phyloP scores from a whole-genome alignment of 106 monocot genomes.

The Platanthera zijinensis region DNA sequence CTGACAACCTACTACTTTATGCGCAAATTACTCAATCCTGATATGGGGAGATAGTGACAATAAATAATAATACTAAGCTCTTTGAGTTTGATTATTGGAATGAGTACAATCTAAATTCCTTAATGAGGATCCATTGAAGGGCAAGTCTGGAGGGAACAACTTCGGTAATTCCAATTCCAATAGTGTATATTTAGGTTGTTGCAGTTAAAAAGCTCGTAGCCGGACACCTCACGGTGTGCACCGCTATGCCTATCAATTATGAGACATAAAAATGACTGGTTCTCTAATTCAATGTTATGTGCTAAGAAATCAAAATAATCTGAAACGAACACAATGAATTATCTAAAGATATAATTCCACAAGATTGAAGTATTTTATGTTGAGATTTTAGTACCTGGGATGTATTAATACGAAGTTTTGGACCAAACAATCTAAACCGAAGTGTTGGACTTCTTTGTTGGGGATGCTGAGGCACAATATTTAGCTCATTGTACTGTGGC shows the following conservation, averaged over 20 bases:
- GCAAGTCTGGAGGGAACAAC: not conserved
- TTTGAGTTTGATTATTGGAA: not conserved
- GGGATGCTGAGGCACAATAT: slow-evolving; percentile 75
- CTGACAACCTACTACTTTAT: not conserved
- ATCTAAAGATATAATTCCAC: not conserved
- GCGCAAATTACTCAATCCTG: too few species aligned
- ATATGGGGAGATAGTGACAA: too few species aligned
- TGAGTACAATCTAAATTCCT: not conserved
- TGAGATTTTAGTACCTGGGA: slow-evolving; percentile 44
- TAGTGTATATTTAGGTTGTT: not conserved
- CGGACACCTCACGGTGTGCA: too few species aligned
- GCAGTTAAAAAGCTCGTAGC: too few species aligned
- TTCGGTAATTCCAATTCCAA: not conserved
- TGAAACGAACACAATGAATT: not conserved
- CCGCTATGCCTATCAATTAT: too few species aligned
- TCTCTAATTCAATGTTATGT: not conserved
- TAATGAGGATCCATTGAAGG: not conserved
- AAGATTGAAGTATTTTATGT: not conserved
- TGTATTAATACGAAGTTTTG: slow-evolving; percentile 74
- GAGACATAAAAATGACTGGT: not conserved
- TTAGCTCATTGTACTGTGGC: slow-evolving; percentile 75
- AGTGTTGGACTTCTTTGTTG: slow-evolving; percentile 67
- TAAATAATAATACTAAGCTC: not conserved
- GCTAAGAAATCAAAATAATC: not conserved
- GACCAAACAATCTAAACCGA: slow-evolving; percentile 75